Conservation (phyloP, 129 eudicot species). For the Flaveria trinervia region DNA sequence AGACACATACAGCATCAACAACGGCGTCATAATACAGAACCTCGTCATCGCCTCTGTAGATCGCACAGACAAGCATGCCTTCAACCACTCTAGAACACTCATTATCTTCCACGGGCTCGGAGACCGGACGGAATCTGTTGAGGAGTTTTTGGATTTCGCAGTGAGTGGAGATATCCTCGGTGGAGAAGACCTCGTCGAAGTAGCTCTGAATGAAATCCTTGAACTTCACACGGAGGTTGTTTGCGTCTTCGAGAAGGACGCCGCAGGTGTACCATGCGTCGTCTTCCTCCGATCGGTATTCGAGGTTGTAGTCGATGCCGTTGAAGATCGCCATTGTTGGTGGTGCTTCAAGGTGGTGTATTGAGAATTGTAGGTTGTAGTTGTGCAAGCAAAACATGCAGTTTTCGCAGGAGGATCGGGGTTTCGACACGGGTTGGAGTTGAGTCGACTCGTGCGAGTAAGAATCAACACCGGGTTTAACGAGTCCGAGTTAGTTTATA, state of each 20-base stretch:
- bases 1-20: constrained; percentile 54
- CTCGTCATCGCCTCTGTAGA: constrained; percentile 26
- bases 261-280: constrained; percentile 66
- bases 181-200: constrained; percentile 22
- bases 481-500: too few relatives aligned
- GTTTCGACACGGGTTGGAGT: too few relatives aligned
- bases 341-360: not conserved
- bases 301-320: constrained; percentile 45
- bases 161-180: constrained; percentile 34
- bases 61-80: constrained; percentile 56
- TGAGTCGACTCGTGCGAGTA: too few relatives aligned
- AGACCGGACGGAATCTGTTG: constrained; percentile 43
- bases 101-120: constrained; percentile 50
- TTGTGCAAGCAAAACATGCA: constrained; percentile 20
- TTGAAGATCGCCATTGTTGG: not conserved
- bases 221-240: constrained; percentile 47
- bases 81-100: constrained; percentile 47
- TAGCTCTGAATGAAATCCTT: constrained; percentile 22
- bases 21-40: constrained; percentile 67
- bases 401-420: not conserved
- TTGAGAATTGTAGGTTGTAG: not conserved
- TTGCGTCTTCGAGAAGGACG: constrained; percentile 30
- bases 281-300: constrained; percentile 49
- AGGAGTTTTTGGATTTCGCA: constrained; percentile 37
- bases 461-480: too few relatives aligned